Percentiles rank a stretch among this genome's conserved stretches.
Conservation (phyloP, 371 early-diverging fungal genomes). For the Circinella minor region DNA sequence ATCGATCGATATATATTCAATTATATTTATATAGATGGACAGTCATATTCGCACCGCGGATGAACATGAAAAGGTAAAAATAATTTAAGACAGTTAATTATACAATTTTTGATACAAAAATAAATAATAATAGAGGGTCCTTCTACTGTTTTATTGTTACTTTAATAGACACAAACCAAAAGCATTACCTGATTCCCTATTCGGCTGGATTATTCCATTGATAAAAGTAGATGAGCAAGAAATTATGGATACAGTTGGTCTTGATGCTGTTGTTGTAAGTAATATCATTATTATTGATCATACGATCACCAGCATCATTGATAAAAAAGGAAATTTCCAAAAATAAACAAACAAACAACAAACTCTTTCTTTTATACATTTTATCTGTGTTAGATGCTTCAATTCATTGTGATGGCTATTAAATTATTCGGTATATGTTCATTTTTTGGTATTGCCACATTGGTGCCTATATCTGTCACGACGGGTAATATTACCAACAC, state of each 20-base stretch:
- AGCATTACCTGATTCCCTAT: conserved; percentile 51
- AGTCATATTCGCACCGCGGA: conserved; percentile 61
- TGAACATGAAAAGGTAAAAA: conserved; percentile 56
- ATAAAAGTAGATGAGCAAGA: conserved; percentile 54
- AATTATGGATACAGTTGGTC: conserved; percentile 61
- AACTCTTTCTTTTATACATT: neutral
- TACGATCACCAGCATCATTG: neutral
- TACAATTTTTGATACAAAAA: neutral
- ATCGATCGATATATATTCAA: neutral
- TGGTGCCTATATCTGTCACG: conserved; percentile 45
- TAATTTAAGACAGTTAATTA: neutral
- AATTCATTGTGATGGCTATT: conserved; percentile 49
- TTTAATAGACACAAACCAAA: conserved; percentile 58
- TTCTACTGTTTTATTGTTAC: neutral
- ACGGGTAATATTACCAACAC: conserved; percentile 23
- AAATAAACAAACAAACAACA: neutral
- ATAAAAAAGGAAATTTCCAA: conserved; percentile 2
- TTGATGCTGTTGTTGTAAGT: conserved; percentile 69
- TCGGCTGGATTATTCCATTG: conserved; percentile 68
- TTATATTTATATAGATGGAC: conserved; percentile 33
- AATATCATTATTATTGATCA: neutral
- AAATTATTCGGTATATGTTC: conserved; percentile 49
- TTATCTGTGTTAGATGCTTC: conserved; percentile 37
- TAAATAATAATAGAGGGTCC: neutral
- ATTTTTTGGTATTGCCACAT: conserved; percentile 37